Evolutionary conservation across 768 basidiomycete species (phyloP).

Genomic region (Auriscalpium orientale): DNA sequence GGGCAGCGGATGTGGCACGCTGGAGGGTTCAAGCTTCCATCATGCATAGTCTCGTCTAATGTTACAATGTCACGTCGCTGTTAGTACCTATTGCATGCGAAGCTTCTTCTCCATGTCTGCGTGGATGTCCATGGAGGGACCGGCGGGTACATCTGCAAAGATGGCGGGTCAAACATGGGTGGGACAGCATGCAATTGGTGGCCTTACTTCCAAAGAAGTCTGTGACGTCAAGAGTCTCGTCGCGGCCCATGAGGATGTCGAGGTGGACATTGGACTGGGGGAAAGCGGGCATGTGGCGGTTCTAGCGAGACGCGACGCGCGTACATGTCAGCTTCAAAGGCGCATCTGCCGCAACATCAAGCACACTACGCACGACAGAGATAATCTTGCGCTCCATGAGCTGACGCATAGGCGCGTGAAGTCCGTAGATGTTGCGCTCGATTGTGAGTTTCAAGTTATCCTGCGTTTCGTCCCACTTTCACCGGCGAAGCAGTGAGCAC

Average conservation of each 20-base stretch:
- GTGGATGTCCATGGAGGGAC: conserved; percentile 35
- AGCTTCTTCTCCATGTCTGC: conserved; percentile 42
- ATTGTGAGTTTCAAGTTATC: conserved; percentile 79
- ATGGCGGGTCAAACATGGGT: background rate
- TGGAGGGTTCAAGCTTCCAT: no score
- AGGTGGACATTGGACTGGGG: conserved; percentile 74
- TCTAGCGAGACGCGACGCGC: conserved; percentile 31
- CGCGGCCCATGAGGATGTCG: conserved; percentile 90
- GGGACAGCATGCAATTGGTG: background rate
- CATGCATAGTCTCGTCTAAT: no score
- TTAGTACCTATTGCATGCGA: conserved; percentile 23
- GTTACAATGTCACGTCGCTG: no score
- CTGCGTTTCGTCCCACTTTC: conserved; percentile 91
- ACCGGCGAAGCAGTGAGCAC: background rate
- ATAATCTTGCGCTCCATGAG: conserved; percentile 95
- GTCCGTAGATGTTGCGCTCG: conserved; percentile 75
- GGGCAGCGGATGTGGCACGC: no score
- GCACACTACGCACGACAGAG: conserved; percentile 43
- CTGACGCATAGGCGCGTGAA: conserved; percentile 82
- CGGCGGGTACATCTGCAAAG: conserved; percentile 23
- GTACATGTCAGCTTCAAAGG: background rate
- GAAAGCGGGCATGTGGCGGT: conserved; percentile 56
- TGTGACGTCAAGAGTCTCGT: conserved; percentile 68
- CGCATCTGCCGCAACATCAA: background rate
- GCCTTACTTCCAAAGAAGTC: conserved; percentile 76